Base-by-base conservation (phyloP, 495 filamentous ascomycete genomes). In the Xylaria flabelliformis region DNA sequence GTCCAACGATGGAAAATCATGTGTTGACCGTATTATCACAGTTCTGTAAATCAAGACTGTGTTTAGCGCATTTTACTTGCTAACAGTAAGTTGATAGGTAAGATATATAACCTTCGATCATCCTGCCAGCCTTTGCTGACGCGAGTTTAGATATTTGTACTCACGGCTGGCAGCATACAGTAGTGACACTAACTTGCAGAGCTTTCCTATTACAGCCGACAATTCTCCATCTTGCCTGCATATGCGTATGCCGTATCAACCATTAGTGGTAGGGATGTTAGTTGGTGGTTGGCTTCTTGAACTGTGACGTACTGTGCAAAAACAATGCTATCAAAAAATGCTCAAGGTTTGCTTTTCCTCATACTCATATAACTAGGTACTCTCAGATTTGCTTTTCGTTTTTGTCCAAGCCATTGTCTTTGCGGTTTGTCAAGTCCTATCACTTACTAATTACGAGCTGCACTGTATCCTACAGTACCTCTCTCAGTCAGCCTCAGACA, bases 401-500 rank as follows among this genome's bases (percentile, higher is more conserved):
- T 39, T 42, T 24, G 41, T 5, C 26, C 17, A 42, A 26, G 29
- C 58, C 19, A n/a, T 26, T 2, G n/a, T 29, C 65, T 56, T 34
- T 34, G 9, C 29, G 9, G 26, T 50, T 64, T 44, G 62, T 64
- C 62, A n/a, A 1, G 21, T 50, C 41, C 34, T 34, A 3, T 34
- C 41, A 48, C 61, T 41, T 64, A 4, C 42, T 17, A 48, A 48
- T 46, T 48, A 1, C 42, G 1, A 34, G 62, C 42, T 64, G 61
- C 61, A 46, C 39, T 46, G 61, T 64, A 15, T 32, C 12, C 13
- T n/a, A 4, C 12, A 61, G 10, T 7, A 2, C 26, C 26, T 5
- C 3, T 61, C 21, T 12, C 26, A 32, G 63, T 41, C 42, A 65
- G 63, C 63, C 63, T 65, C 63, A 65, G 63, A 50, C 63, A 65